Conservation (phyloP, 1,284 basidiomycete species). For the Cutaneotrichosporon cavernicola region DNA sequence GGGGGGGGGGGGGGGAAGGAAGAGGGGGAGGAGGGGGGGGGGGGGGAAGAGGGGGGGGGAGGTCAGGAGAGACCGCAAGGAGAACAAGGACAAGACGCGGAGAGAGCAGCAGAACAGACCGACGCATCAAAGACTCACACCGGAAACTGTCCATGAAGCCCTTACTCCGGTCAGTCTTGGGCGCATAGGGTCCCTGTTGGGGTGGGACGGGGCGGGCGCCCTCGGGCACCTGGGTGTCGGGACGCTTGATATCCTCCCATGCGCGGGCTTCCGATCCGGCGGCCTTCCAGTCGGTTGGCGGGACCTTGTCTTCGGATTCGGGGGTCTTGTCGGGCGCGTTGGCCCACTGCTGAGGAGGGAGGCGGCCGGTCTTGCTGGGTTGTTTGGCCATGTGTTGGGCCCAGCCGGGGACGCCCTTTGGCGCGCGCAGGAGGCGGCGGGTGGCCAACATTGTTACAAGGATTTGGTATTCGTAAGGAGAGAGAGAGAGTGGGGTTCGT, state of each 20-base stretch:
- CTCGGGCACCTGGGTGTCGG: not conserved
- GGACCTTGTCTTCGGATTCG: not conserved
- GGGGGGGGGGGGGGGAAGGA: slow-evolving; percentile 4
- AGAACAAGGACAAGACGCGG: no score
- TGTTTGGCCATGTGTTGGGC: slow-evolving; percentile 9
- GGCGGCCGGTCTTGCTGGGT: slow-evolving; percentile 1
- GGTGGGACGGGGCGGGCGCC: not conserved
- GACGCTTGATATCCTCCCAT: not conserved
- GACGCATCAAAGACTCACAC: slow-evolving; percentile 8
- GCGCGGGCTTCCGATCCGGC: not conserved
- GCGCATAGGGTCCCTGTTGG: not conserved
- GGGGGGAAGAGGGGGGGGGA: no score
- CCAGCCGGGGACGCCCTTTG: slow-evolving; percentile 6
- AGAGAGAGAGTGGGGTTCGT: not conserved
- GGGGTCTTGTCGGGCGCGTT: not conserved
- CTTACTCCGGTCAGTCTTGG: slow-evolving; percentile 13
- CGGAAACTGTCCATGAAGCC: slow-evolving; percentile 17
- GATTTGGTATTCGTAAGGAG: not conserved
- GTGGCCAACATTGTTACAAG: not conserved
- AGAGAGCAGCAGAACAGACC: no score
- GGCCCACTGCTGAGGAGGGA: not conserved
- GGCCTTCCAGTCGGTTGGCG: not conserved
- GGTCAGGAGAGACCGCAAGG: no score
- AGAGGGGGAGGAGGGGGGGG: not conserved
- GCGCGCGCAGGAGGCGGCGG: not conserved